phyloP scores from a whole-genome alignment of 768 basidiomycete species.

The Botryobasidium botryosum region DNA sequence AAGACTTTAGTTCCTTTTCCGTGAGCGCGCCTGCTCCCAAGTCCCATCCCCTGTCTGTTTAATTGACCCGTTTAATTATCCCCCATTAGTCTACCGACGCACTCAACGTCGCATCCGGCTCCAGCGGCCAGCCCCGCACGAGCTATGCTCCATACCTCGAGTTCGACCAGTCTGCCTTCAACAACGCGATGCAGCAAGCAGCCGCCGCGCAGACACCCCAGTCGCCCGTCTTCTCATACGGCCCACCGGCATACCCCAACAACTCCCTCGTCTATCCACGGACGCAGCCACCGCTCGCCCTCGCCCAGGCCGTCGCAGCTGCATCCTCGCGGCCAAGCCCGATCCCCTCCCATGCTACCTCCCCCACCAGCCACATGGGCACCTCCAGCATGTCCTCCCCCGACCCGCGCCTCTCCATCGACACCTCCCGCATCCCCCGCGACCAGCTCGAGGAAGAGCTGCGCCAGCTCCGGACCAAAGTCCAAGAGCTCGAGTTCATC shows the following conservation, averaged over 20 bases:
- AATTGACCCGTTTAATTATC: too few relatives aligned
- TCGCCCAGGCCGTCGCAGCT: neutral
- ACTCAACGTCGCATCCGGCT: neutral
- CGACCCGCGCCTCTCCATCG: slow-evolving; percentile 7
- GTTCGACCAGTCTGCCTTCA: neutral
- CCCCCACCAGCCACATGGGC: too few relatives aligned
- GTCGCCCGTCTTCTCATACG: slow-evolving; percentile 6
- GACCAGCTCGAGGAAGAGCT: slow-evolving; percentile 31
- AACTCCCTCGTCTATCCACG: neutral
- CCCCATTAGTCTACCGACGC: too few relatives aligned
- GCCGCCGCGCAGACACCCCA: slow-evolving; percentile 6
- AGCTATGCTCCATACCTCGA: slow-evolving; percentile 4
- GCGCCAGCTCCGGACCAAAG: slow-evolving; percentile 34
- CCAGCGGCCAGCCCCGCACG: neutral
- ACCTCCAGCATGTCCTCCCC: too few relatives aligned
- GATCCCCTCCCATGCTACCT: too few relatives aligned
- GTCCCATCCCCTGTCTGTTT: too few relatives aligned
- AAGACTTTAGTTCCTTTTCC: too few relatives aligned
- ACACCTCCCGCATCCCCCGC: slow-evolving; percentile 2
- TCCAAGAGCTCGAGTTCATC: slow-evolving; percentile 47
- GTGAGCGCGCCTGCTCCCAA: too few relatives aligned
- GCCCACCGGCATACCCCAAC: neutral
- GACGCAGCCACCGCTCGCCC: slow-evolving; percentile 3
- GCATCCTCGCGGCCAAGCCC: slow-evolving; percentile 4
- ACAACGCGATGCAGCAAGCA: neutral